phyloP scores from a whole-genome alignment of 305 asterid species.

The Fraxinus xanthoxyloides region DNA sequence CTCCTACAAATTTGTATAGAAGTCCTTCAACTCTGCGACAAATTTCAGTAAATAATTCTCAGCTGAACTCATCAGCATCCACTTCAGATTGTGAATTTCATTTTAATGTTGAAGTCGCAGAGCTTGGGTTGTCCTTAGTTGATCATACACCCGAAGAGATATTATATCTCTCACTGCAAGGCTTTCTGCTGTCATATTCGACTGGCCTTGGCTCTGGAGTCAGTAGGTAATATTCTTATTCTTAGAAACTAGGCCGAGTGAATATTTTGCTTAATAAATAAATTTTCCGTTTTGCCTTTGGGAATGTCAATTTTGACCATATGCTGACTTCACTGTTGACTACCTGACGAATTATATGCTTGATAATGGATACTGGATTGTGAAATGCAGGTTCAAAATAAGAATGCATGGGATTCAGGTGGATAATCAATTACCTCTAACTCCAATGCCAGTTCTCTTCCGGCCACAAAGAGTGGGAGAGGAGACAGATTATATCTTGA shows the following conservation, averaged over 20 bases:
- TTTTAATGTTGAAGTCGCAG: constrained; percentile 83
- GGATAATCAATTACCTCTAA: constrained; percentile 95
- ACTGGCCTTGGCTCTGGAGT: constrained; percentile 94
- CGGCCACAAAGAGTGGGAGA: constrained; percentile 88
- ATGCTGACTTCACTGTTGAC: constrained; percentile 18
- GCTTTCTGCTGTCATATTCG: constrained; percentile 83
- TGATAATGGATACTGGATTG: constrained; percentile 33
- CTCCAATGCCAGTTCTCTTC: constrained; percentile 98
- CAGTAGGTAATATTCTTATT: constrained; percentile 65
- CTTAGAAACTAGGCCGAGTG: background rate
- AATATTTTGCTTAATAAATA: constrained; percentile 11
- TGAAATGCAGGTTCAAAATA: constrained; percentile 67
- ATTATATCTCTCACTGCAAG: constrained; percentile 76
- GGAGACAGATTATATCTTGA: constrained; percentile 78
- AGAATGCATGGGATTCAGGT: constrained; percentile 91
- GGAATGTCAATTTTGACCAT: constrained; percentile 1
- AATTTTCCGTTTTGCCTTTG: constrained; percentile 2
- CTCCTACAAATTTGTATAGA: constrained; percentile 39
- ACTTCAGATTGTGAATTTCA: constrained; percentile 76
- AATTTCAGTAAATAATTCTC: constrained; percentile 44
- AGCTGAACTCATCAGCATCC: constrained; percentile 48
- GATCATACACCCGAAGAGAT: constrained; percentile 99
- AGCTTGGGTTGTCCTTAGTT: constrained; percentile 90
- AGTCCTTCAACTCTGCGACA: constrained; percentile 48
- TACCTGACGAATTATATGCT: constrained; percentile 3